phyloP scores from a whole-genome alignment of 2,329 filamentous ascomycete genomes.

The Calonectria honghensis region DNA sequence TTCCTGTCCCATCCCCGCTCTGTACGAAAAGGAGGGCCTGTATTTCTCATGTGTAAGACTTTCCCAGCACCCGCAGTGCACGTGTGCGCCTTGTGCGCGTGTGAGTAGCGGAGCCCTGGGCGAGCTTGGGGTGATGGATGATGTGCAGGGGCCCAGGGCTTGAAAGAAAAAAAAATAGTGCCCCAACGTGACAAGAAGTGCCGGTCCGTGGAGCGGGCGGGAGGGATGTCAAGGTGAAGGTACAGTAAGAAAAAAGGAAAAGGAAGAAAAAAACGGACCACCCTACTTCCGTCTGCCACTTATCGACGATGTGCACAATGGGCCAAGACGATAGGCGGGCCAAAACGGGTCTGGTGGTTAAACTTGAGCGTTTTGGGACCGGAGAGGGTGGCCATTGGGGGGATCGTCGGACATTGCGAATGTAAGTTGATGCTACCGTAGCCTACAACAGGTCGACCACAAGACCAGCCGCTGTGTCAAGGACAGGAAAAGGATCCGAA shows the following conservation, averaged over 20 bases:
- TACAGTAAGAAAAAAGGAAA: background rate
- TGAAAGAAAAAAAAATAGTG: constrained; percentile 33
- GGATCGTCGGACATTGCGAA: constrained; percentile 35
- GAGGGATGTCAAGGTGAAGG: constrained; percentile 47
- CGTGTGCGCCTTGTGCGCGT: constrained; percentile 20
- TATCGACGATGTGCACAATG: constrained; percentile 12
- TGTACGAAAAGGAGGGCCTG: constrained; percentile 14
- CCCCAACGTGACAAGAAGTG: constrained; percentile 44
- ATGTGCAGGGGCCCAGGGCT: constrained; percentile 49
- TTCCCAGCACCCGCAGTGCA: background rate
- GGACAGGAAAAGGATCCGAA: constrained; percentile 17
- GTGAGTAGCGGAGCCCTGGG: constrained; percentile 1
- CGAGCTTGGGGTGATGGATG: constrained; percentile 41
- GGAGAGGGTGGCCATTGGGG: constrained; percentile 22
- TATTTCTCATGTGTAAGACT: constrained; percentile 29
- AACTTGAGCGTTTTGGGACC: constrained; percentile 15
- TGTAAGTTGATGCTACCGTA: constrained; percentile 26
- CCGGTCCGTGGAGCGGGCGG: constrained; percentile 47
- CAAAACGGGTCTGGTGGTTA: constrained; percentile 23
- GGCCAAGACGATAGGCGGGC: constrained; percentile 44
- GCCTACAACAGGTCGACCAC: constrained; percentile 16
- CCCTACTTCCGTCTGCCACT: background rate
- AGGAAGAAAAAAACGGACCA: constrained; percentile 25
- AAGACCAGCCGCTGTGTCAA: constrained; percentile 20
- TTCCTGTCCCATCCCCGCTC: constrained; percentile 43